Evolutionary conservation across 768 basidiomycete genomes (phyloP), one percentile per base, ranked within the genome.

Genomic region (Tylopilus subfusipes): DNA sequence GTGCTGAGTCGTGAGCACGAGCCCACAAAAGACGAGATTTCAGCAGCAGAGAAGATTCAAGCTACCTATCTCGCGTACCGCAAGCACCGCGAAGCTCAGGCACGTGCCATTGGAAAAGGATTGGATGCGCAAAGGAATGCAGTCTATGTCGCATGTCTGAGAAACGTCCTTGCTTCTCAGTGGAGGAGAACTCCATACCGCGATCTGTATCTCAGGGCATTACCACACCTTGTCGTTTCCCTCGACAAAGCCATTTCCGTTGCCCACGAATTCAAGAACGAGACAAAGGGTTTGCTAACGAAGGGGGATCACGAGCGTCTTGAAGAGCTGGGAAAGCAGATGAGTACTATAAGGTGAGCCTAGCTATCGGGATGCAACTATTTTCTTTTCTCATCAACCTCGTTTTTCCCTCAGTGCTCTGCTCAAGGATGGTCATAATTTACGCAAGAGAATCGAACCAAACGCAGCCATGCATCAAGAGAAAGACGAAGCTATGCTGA

Each of bases 141-240:
- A 5, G 42, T 68, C 25, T 78, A 73, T 47, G 11, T 40, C 21
- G 52, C 54, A 14, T 79, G 70, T 42, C 48, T 69, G 29, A 56
- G 60, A 42, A 60, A 64, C 24, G 66, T 68, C 24, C 59, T 55
- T 39, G 58, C 52, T 8, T 66, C 68, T 27, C 48, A 52, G 4
- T 74, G 76, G 75, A 33, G 54, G 31, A 51, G 50, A 24, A 59
- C 56, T 6, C 55, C 51, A 18, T 79, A 82, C 54, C 70, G 68
- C 14, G 51, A 62, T 0, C 63, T 76, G 14, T 78, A 75, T 58
- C 62, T 68, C 6, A 67, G 68, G 46, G 66, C 67, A 18, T 64
- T 81, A 9, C 76, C 78, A 2, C 74, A 71, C 48, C 57, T 80
- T 27, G 62, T 78, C 3, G 56, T 75, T 2, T 77, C 73, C 55